Evolutionary conservation across 495 filamentous ascomycete species (phyloP).

Genomic region (Tuber calosporum): DNA sequence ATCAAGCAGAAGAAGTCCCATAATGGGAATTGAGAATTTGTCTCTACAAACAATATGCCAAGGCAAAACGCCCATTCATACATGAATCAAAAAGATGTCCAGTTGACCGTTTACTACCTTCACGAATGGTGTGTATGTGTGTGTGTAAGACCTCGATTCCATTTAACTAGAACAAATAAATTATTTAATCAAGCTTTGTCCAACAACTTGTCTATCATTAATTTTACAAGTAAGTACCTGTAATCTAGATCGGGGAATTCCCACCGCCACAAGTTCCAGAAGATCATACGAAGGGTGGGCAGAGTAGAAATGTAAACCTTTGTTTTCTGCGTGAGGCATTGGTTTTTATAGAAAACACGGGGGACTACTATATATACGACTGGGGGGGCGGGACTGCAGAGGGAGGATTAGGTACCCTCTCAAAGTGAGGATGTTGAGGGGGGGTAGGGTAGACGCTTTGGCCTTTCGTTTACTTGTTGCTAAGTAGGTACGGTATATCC

Average conservation of each 20-base stretch:
- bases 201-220: background rate
- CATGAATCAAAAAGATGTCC: background rate
- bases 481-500: no score
- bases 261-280: background rate
- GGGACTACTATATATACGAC: no score
- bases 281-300: background rate
- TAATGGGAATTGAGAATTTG: background rate
- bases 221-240: no score
- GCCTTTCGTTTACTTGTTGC: no score
- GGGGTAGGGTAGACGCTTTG: no score
- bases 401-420: no score
- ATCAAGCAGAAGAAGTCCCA: background rate
- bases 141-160: background rate
- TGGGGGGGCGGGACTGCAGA: no score
- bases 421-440: no score
- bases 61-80: background rate
- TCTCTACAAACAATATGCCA: background rate
- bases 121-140: background rate
- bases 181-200: background rate
- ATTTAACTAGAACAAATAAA: background rate
- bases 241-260: background rate
- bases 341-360: no score
- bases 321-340: no score
- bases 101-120: background rate
- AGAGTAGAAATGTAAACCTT: no score